Percentiles rank a stretch among this genome's conserved stretches.
Conservation (phyloP, 306 rosid genomes). For the Trifolium fragiferum region DNA sequence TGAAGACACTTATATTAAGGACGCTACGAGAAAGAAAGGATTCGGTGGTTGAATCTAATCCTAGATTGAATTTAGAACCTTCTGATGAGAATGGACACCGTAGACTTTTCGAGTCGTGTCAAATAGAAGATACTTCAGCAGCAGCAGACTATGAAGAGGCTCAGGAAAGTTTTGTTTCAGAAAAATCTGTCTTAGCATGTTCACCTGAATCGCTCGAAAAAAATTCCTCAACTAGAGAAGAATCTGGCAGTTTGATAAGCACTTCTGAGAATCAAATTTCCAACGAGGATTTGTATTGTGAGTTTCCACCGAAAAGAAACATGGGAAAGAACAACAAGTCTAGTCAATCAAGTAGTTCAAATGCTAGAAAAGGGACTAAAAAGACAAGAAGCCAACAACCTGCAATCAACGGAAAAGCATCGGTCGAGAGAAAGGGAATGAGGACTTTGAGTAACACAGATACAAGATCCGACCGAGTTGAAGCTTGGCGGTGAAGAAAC, state of each 20-base stretch:
- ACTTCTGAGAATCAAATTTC: slow-evolving; percentile 47
- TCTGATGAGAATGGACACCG: slow-evolving; percentile 59
- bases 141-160: slow-evolving; percentile 48
- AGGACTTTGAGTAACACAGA: slow-evolving; percentile 56
- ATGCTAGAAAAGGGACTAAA: slow-evolving; percentile 48
- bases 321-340: slow-evolving; percentile 49
- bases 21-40: slow-evolving; percentile 68
- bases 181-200: slow-evolving; percentile 47
- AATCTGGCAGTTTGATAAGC: slow-evolving; percentile 45
- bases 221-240: slow-evolving; percentile 43
- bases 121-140: slow-evolving; percentile 42
- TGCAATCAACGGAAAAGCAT: slow-evolving; percentile 35
- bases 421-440: slow-evolving; percentile 58
- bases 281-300: slow-evolving; percentile 44
- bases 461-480: slow-evolving; percentile 60
- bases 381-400: slow-evolving; percentile 50
- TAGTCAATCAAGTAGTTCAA: slow-evolving; percentile 54
- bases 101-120: slow-evolving; percentile 52
- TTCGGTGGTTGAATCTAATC: slow-evolving; percentile 49
- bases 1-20: slow-evolving; percentile 71
- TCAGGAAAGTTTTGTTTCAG: slow-evolving; percentile 40
- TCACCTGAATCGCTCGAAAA: slow-evolving; percentile 36
- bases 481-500: slow-evolving; percentile 71
- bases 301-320: slow-evolving; percentile 47
- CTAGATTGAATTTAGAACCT: slow-evolving; percentile 54